Conservation (phyloP, 306 rosid species). For the Abrus precatorius region DNA sequence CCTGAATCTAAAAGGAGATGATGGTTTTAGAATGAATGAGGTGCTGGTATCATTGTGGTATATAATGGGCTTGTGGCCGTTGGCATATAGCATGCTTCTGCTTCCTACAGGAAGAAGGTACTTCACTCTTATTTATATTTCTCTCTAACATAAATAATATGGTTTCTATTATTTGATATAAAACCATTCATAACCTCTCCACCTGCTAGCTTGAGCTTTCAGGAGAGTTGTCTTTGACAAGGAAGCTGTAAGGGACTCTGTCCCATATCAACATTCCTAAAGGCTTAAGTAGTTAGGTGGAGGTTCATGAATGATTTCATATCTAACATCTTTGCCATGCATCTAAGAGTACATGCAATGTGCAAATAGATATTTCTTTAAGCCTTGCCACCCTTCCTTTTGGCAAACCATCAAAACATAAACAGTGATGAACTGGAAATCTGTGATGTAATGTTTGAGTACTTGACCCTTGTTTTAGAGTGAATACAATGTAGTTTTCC, state of each 20-base stretch:
- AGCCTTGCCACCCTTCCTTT: conserved; percentile 5
- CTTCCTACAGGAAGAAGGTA: conserved; percentile 95
- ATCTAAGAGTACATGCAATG: background rate
- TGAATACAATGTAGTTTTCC: conserved; percentile 4
- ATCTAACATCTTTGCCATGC: conserved; percentile 15
- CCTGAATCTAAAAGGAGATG: conserved; percentile 77
- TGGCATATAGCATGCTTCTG: conserved; percentile 81
- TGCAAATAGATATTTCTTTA: background rate
- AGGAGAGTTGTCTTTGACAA: background rate
- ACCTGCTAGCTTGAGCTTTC: background rate
- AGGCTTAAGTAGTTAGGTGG: background rate
- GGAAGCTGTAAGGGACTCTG: background rate
- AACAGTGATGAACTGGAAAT: background rate
- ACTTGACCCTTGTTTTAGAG: conserved; percentile 1
- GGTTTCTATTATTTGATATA: background rate
- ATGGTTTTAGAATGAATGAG: conserved; percentile 87
- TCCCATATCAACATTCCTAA: background rate
- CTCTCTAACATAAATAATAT: background rate
- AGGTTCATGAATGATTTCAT: conserved; percentile 4
- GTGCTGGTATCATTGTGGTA: conserved; percentile 90
- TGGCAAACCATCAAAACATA: conserved; percentile 1
- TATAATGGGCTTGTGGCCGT: conserved; percentile 95
- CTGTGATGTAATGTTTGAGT: background rate
- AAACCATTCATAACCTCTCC: background rate
- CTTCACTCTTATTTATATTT: conserved; percentile 16